phyloP scores from a whole-genome alignment of 768 basidiomycete genomes.

The Hygrophorus pudorinus region DNA sequence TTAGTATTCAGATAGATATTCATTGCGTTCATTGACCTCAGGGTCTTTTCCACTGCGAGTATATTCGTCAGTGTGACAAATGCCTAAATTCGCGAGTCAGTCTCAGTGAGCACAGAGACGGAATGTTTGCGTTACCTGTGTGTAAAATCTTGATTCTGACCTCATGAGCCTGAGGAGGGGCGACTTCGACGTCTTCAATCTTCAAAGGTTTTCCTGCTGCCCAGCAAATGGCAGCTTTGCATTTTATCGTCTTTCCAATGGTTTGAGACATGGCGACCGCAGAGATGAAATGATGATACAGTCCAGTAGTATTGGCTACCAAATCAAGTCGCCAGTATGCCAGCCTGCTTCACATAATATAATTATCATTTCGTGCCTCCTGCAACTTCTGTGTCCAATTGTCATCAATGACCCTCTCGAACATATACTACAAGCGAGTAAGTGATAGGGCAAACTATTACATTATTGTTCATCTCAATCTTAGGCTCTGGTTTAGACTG shows the following conservation, averaged over 20 bases:
- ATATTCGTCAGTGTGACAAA: conserved; percentile 98
- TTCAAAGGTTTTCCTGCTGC: conserved; percentile 78
- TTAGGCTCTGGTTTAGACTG: conserved; percentile 38
- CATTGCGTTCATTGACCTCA: conserved; percentile 47
- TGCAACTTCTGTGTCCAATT: too few species aligned
- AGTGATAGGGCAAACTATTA: conserved; percentile 21
- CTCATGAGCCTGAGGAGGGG: conserved; percentile 82
- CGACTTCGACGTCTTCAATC: conserved; percentile 89
- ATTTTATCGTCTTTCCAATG: conserved; percentile 70
- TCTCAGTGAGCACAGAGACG: neutral
- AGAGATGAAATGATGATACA: too few species aligned
- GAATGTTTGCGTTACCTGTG: conserved; percentile 49
- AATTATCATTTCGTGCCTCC: too few species aligned
- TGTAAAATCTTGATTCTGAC: conserved; percentile 89
- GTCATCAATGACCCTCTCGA: conserved; percentile 70
- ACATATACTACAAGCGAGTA: conserved; percentile 87
- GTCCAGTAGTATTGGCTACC: too few species aligned
- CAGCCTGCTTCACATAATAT: too few species aligned
- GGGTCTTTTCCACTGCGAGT: conserved; percentile 93
- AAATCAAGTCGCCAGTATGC: too few species aligned
- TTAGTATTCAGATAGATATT: neutral
- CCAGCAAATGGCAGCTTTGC: conserved; percentile 95
- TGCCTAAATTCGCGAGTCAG: conserved; percentile 33
- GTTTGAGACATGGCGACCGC: conserved; percentile 55
- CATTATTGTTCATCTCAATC: neutral